Conservation (phyloP, 1,139 yeast genomes). For the Magnusiomyces suaveolens region DNA sequence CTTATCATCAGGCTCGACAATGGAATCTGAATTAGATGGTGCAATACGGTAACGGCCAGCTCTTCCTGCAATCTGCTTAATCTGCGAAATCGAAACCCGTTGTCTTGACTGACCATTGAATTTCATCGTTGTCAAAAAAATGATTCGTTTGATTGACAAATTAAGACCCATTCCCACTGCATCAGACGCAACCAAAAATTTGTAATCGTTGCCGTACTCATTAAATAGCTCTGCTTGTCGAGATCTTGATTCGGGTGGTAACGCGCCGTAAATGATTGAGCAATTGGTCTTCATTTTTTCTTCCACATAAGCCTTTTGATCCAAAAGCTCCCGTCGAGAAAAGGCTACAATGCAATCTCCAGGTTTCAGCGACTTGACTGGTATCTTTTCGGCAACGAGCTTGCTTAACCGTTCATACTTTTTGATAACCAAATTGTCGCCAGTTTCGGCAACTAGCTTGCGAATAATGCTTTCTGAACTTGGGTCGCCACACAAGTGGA, state of each 20-base stretch:
- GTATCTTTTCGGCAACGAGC: conserved; percentile 44
- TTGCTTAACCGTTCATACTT: conserved; percentile 68
- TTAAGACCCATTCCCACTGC: conserved; percentile 98
- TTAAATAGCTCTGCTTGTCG: conserved; percentile 77
- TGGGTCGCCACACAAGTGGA: conserved; percentile 90
- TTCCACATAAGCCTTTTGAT: conserved; percentile 22
- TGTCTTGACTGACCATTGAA: conserved; percentile 51
- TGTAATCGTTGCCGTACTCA: conserved; percentile 50
- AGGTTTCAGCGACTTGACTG: conserved; percentile 35
- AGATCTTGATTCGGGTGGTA: conserved; percentile 91
- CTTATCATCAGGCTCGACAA: conserved; percentile 21
- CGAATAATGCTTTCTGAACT: conserved; percentile 61
- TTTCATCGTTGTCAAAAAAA: conserved; percentile 60
- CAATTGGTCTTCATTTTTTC: conserved; percentile 42
- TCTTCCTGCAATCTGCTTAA: conserved; percentile 91
- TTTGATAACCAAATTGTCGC: conserved; percentile 65
- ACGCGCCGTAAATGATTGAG: conserved; percentile 88
- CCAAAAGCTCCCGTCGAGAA: conserved; percentile 43
- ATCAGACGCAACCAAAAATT: conserved; percentile 84
- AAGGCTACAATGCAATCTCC: conserved; percentile 93
- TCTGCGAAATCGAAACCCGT: conserved; percentile 43
- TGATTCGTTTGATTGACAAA: conserved; percentile 66
- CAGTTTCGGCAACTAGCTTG: conserved; percentile 54
- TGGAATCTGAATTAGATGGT: conserved; percentile 14
- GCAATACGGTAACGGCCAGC: conserved; percentile 66